These are phyloP conservation scores for Zalaria obscura DNA, from an alignment of 2,329 filamentous ascomycete species.

Conservation along the genomic window DNA sequence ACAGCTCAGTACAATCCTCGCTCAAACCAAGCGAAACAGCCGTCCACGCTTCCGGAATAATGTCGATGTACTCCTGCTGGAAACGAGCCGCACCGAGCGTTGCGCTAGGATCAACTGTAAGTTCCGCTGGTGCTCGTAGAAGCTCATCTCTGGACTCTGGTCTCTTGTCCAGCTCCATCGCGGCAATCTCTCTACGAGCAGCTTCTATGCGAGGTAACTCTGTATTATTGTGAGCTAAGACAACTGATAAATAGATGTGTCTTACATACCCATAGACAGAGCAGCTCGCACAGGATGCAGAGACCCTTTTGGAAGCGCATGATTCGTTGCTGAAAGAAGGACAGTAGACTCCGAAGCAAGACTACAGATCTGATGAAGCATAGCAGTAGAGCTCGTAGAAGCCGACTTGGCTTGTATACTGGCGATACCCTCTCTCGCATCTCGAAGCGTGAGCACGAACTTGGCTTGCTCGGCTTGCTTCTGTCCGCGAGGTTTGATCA, in stretches of 20 bases:
- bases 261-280: constrained; percentile 20
- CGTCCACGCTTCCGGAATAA: constrained; percentile 71
- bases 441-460: constrained; percentile 46
- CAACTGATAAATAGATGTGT: no score
- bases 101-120: background rate
- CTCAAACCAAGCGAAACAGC: constrained; percentile 75
- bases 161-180: constrained; percentile 1
- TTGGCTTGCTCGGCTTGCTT: constrained; percentile 8
- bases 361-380: constrained; percentile 38
- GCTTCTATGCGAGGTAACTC: constrained; percentile 5
- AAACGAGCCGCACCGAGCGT: constrained; percentile 35
- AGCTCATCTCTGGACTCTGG: background rate
- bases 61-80: constrained; percentile 69
- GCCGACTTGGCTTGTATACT: constrained; percentile 44
- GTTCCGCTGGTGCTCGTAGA: background rate
- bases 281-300: constrained; percentile 25
- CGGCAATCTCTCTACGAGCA: constrained; percentile 1
- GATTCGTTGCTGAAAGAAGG: constrained; percentile 22
- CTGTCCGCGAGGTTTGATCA: background rate
- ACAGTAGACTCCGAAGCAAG: constrained; percentile 22
- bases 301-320: constrained; percentile 15
- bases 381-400: constrained; percentile 38
- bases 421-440: constrained; percentile 51
- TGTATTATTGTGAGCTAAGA: background rate
- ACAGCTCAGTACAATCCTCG: constrained; percentile 70